These are phyloP conservation scores for Plasmopara halstedii DNA, from an alignment of 352 stramenopile species.

Conservation along the genomic window DNA sequence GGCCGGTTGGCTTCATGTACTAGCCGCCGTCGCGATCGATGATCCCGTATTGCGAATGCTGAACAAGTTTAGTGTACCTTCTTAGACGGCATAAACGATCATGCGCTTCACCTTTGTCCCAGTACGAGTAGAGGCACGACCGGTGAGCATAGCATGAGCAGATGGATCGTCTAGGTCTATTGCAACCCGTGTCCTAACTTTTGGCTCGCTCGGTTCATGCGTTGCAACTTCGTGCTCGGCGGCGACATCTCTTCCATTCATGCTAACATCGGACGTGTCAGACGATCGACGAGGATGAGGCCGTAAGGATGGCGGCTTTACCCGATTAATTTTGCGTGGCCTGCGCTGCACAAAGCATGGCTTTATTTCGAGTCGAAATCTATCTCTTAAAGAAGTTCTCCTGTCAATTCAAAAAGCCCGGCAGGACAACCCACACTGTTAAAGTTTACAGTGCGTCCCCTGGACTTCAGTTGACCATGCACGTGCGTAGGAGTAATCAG, in stretches of 20 bases:
- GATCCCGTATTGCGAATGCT: conserved; percentile 1
- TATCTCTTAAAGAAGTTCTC: background rate
- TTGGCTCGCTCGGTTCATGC: background rate
- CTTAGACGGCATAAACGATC: background rate
- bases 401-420: background rate
- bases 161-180: background rate
- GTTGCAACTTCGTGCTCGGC: background rate
- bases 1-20: background rate
- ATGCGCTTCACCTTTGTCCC: background rate
- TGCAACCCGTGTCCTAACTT: background rate
- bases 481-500: background rate
- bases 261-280: background rate
- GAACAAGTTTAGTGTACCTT: background rate
- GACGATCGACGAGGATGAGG: background rate
- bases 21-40: background rate
- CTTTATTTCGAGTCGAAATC: background rate
- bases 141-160: background rate
- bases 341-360: background rate
- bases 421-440: background rate
- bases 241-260: background rate
- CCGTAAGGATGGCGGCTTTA: background rate
- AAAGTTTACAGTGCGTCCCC: background rate
- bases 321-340: background rate
- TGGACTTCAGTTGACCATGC: background rate
- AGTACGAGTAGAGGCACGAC: too few relatives aligned